Percentiles rank a stretch among this genome's conserved stretches.
phyloP scores from a whole-genome alignment of 306 rosid species.

The Inga oerstediana region DNA sequence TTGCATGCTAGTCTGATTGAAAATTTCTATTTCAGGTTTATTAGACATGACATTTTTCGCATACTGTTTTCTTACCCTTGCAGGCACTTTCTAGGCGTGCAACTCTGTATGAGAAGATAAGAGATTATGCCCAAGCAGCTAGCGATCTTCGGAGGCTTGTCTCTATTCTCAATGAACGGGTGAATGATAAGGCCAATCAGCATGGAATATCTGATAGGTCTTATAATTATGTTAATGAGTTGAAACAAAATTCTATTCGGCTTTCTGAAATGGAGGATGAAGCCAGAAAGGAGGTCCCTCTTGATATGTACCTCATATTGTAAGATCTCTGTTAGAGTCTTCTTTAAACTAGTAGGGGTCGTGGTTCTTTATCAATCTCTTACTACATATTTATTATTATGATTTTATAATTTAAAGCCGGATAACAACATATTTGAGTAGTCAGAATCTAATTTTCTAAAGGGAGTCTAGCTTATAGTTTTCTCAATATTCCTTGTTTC shows the following conservation, averaged over 20 bases:
- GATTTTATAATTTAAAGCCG: conserved; percentile 21
- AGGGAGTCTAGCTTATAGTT: conserved; percentile 14
- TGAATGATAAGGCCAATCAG: conserved; percentile 57
- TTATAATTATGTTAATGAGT: conserved; percentile 58
- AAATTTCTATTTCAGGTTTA: conserved; percentile 15
- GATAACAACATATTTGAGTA: conserved; percentile 2
- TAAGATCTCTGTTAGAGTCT: conserved; percentile 43
- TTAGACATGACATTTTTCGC: background rate
- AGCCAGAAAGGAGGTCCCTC: conserved; percentile 81
- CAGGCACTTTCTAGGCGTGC: conserved; percentile 98
- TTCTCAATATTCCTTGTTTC: conserved; percentile 18
- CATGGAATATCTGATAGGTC: conserved; percentile 66
- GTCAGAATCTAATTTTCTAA: conserved; percentile 17
- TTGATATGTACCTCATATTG: conserved; percentile 92
- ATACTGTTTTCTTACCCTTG: conserved; percentile 33
- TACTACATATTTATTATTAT: conserved; percentile 18
- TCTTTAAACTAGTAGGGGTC: no score
- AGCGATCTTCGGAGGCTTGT: conserved; percentile 76
- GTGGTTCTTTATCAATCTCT: background rate
- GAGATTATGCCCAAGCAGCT: conserved; percentile 92
- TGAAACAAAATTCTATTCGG: conserved; percentile 71
- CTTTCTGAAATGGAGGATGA: conserved; percentile 87
- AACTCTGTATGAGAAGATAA: conserved; percentile 72
- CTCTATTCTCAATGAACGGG: conserved; percentile 55
- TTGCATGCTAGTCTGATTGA: conserved; percentile 10